phyloP scores from a whole-genome alignment of 352 stramenopile species.

The Pythium rishiriense region DNA sequence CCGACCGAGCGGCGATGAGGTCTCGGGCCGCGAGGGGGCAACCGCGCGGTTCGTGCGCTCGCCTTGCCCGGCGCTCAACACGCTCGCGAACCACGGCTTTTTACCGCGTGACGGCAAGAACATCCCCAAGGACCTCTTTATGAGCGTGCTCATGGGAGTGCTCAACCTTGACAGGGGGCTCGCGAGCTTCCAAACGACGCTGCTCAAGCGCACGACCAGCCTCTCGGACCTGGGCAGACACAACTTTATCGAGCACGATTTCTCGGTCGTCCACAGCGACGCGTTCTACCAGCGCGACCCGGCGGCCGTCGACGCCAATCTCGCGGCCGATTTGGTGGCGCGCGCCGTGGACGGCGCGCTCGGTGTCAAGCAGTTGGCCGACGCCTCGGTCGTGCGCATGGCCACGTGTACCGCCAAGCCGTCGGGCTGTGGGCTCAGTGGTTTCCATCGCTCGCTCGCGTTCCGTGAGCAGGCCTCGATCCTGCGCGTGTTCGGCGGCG shows the following conservation, averaged over 20 bases:
- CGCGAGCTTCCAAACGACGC: constrained; percentile 31
- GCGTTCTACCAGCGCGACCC: constrained; percentile 39
- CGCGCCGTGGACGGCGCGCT: constrained; percentile 14
- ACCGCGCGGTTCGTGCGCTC: constrained; percentile 17
- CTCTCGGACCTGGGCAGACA: constrained; percentile 45
- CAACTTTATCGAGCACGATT: constrained; percentile 57
- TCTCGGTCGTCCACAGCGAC: constrained; percentile 45
- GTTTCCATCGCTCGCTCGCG: constrained; percentile 11
- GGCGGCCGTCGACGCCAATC: constrained; percentile 29
- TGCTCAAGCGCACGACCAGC: constrained; percentile 36
- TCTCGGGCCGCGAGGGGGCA: constrained; percentile 7
- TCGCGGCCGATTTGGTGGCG: constrained; percentile 37
- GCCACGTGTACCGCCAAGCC: constrained; percentile 13
- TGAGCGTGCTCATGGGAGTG: constrained; percentile 30
- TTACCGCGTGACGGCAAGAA: constrained; percentile 27
- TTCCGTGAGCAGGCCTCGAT: constrained; percentile 21
- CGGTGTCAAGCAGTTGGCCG: constrained; percentile 11
- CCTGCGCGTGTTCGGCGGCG: constrained; percentile 14
- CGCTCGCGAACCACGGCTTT: constrained; percentile 41
- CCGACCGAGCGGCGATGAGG: constrained; percentile 10
- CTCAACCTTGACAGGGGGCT: constrained; percentile 37
- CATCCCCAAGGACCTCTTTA: constrained; percentile 23
- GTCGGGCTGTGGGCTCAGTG: constrained; percentile 10
- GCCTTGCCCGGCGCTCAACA: constrained; percentile 55
- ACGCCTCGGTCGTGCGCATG: not conserved